Conservation (phyloP, 1,284 basidiomycete species). For the Calocybe gambosa region DNA sequence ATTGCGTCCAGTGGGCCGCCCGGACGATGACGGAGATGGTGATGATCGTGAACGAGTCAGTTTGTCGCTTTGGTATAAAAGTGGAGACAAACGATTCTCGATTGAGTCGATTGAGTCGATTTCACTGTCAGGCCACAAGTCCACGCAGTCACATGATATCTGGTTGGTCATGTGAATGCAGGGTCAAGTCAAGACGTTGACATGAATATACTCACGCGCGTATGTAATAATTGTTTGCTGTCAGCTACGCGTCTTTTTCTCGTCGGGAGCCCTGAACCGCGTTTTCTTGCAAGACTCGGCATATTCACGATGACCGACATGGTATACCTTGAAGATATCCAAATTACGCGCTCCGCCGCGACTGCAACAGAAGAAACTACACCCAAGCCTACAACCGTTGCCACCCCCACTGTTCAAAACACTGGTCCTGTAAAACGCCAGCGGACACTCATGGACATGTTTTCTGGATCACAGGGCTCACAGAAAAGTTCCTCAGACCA, state of each 20-base stretch:
- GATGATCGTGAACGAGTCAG: slow-evolving; percentile 75
- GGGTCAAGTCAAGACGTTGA: background rate
- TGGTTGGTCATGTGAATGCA: slow-evolving; percentile 8
- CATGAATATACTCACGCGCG: background rate
- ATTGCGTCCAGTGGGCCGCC: slow-evolving; percentile 35
- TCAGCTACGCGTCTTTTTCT: slow-evolving; percentile 8
- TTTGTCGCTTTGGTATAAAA: slow-evolving; percentile 30
- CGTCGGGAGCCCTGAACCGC: slow-evolving; percentile 5
- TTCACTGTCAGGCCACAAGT: too few relatives aligned
- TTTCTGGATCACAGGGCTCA: slow-evolving; percentile 27
- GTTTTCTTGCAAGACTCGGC: slow-evolving; percentile 8
- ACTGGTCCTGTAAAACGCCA: slow-evolving; percentile 48
- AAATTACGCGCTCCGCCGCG: slow-evolving; percentile 17
- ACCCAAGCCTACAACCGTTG: background rate
- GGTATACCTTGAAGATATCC: slow-evolving; percentile 57
- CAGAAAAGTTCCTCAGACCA: slow-evolving; percentile 21
- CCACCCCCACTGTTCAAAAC: slow-evolving; percentile 9
- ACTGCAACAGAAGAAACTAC: slow-evolving; percentile 12
- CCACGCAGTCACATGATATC: too few relatives aligned
- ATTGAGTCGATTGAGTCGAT: too few relatives aligned
- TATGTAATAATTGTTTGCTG: slow-evolving; percentile 9
- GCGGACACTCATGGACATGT: slow-evolving; percentile 60
- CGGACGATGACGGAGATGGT: slow-evolving; percentile 59
- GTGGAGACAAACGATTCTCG: background rate
- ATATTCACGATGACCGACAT: slow-evolving; percentile 29